These are phyloP conservation scores for Pseudogymnoascus sp. DNA, from an alignment of 2,329 filamentous ascomycete genomes.

Conservation along the genomic window DNA sequence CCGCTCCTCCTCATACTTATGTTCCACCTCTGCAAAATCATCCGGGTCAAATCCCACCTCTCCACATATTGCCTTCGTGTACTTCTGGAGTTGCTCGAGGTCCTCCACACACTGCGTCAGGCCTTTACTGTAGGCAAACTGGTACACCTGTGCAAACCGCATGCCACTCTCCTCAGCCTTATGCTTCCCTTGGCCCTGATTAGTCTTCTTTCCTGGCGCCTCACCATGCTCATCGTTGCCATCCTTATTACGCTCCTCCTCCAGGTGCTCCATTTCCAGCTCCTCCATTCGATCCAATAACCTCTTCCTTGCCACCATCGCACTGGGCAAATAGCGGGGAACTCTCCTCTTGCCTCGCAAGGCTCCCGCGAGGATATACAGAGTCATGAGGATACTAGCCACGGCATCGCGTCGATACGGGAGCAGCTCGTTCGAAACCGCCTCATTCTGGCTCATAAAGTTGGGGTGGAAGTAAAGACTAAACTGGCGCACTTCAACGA, in stretches of 20 bases:
- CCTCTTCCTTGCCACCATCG: constrained; percentile 44
- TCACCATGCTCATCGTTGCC: constrained; percentile 19
- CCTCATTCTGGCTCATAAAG: constrained; percentile 42
- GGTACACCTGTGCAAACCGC: constrained; percentile 51
- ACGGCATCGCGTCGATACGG: constrained; percentile 49
- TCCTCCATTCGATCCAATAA: constrained; percentile 44
- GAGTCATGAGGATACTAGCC: constrained; percentile 48
- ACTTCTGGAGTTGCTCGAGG: constrained; percentile 46
- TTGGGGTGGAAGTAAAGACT: constrained; percentile 50
- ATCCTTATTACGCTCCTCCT: constrained; percentile 3
- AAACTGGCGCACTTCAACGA: constrained; percentile 50
- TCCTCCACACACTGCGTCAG: constrained; percentile 46
- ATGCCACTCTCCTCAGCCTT: constrained; percentile 40
- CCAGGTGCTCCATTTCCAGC: constrained; percentile 35
- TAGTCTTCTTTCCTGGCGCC: constrained; percentile 20
- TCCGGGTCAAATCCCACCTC: constrained; percentile 37
- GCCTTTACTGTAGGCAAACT: constrained; percentile 46
- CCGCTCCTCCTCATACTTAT: background rate
- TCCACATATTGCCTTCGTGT: constrained; percentile 51
- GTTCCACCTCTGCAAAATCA: background rate
- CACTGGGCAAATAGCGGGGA: constrained; percentile 50
- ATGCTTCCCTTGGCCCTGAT: constrained; percentile 34
- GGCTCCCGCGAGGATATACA: constrained; percentile 51
- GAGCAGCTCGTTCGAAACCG: constrained; percentile 43
- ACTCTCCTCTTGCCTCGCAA: constrained; percentile 43